A percentile compares a stretch with the other conserved stretches of the same genome.
phyloP scores from a whole-genome alignment of 2,329 filamentous ascomycete genomes.

The Tolypocladium sp. region DNA sequence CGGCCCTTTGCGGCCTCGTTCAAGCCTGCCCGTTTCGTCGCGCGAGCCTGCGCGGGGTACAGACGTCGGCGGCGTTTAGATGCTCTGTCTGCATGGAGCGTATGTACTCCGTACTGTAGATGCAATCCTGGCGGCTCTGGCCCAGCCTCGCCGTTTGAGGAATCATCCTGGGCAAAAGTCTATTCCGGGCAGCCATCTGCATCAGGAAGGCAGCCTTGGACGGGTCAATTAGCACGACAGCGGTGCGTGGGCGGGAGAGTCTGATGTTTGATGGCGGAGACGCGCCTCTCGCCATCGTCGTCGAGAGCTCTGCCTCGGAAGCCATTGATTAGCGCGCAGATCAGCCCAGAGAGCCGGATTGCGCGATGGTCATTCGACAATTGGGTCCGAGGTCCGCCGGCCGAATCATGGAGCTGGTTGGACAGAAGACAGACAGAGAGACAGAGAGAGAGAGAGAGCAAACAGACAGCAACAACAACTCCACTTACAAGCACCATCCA shows the following conservation, averaged over 20 bases:
- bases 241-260: no score
- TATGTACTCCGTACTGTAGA: no score
- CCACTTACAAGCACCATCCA: not conserved
- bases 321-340: not conserved
- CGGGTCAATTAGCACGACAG: not conserved
- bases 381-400: not conserved
- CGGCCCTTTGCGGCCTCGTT: conserved; percentile 6
- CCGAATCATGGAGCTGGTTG: not conserved
- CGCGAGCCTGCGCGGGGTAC: conserved; percentile 1
- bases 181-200: not conserved
- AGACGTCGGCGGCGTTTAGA: conserved; percentile 1
- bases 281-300: not conserved
- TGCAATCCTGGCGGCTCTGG: not conserved
- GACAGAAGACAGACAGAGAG: not conserved
- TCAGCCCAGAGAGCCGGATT: not conserved
- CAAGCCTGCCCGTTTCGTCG: not conserved
- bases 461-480: not conserved
- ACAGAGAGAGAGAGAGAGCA: not conserved
- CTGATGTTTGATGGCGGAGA: not conserved
- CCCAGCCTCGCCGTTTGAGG: not conserved
- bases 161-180: not conserved
- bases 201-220: no score
- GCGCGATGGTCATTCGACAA: not conserved
- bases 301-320: not conserved
- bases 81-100: not conserved